Evolutionary conservation across 2,329 filamentous ascomycete species (phyloP).

Genomic region (Stagonosporopsis chrysanthemi): DNA sequence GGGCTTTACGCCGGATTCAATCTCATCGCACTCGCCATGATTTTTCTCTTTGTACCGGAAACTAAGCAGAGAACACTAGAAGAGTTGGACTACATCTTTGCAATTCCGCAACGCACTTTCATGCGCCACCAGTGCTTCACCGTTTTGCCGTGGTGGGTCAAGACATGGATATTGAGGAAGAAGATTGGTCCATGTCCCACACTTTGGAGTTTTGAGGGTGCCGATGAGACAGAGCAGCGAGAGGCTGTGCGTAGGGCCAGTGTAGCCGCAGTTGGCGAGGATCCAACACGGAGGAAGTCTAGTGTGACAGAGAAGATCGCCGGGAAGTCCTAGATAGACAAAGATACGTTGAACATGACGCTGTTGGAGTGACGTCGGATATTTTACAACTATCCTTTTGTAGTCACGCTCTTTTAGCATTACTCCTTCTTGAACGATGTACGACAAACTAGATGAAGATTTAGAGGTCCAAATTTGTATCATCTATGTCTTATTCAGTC

Average conservation of each 20-base stretch:
- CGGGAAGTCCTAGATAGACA: slow-evolving; percentile 1
- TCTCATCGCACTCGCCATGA: slow-evolving; percentile 35
- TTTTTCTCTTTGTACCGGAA: slow-evolving; percentile 43
- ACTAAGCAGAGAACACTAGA: slow-evolving; percentile 44
- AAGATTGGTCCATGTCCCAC: slow-evolving; percentile 35
- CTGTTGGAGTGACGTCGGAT: neutral
- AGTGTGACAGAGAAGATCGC: slow-evolving; percentile 18
- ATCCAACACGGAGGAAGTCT: slow-evolving; percentile 1
- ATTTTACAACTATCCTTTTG: no score
- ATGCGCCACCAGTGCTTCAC: slow-evolving; percentile 49
- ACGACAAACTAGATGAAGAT: no score
- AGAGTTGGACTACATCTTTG: slow-evolving; percentile 49
- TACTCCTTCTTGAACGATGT: no score
- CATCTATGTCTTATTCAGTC: no score
- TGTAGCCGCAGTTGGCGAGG: slow-evolving; percentile 19
- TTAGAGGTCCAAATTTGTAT: no score
- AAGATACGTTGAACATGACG: neutral
- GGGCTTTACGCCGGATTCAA: slow-evolving; percentile 50
- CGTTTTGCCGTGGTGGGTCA: slow-evolving; percentile 56
- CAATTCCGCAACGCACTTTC: slow-evolving; percentile 49
- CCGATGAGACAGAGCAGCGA: slow-evolving; percentile 20
- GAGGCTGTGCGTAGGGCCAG: slow-evolving; percentile 26
- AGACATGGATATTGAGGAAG: slow-evolving; percentile 49
- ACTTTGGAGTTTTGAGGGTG: slow-evolving; percentile 29
- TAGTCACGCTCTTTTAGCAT: no score